Base-by-base conservation (phyloP, 805 yeast genomes). In the Candida orba region DNA sequence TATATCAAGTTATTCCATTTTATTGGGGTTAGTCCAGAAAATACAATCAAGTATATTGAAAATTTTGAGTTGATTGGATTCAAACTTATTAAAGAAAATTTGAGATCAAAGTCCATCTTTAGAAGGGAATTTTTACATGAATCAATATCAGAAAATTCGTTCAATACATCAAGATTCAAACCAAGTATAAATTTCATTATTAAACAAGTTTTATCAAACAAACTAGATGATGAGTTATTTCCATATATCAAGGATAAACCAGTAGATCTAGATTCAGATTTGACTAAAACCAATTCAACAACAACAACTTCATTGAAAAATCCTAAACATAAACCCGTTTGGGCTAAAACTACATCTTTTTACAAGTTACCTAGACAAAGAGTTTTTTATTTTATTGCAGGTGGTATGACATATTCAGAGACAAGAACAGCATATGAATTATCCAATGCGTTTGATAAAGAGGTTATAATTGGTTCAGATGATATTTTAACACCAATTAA, bases 321-420 rank as follows among this genome's bases (percentile, higher is more conserved):
- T 54, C 79, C 84, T 8, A 71, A 84, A 35, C 85, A 82, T 53
- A 76, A 81, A 49, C 88, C 91, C 0, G 76, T 82, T 1, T 84
- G 93, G 93, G 84, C 88, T 4, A 78, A 74, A 46, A 66, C 69
- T 17, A 59, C 54, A 42, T 41, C 62, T 4, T 54, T 54, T 39
- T 56, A 51, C 34, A 65, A 59, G 37, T 66, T 65, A 3, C 67
- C 70, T 38, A 69, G 79, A 51, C 96, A 87, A 57, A 69, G 93
- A 40, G 69, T 90, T 8, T 76, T 90, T 51, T 76, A 89, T 44
- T 93, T 79, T 57, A 75, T 88, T 24, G 83, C 95, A 2, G 99
- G 99, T 20, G 99, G 98, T 8, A 64, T 85, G 18, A 87, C 98
- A 0, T 77, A 82, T 51, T 75, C 90, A 3, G 99, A 93, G 62